Conservation (phyloP, 1,284 basidiomycete species). For the Cutaneotrichosporon mucoides region DNA sequence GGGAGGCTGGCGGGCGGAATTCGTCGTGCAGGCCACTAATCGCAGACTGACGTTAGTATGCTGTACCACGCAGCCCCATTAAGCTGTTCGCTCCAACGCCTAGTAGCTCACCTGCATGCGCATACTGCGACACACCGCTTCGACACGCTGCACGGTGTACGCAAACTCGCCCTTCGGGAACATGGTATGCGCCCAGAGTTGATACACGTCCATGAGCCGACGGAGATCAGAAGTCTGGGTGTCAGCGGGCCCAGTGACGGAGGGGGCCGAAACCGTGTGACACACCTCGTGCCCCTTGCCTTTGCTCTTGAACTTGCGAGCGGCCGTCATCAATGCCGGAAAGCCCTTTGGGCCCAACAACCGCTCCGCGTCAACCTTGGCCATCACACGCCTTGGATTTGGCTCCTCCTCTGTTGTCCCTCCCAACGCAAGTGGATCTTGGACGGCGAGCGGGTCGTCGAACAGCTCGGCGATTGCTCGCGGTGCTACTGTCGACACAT, state of each 20-base stretch:
- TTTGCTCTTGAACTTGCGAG: constrained; percentile 68
- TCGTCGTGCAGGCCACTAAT: constrained; percentile 53
- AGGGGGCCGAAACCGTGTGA: neutral
- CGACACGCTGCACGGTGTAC: constrained; percentile 74
- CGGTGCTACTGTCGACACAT: neutral
- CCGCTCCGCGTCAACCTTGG: constrained; percentile 66
- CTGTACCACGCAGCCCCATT: too few species aligned
- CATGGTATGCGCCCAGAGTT: constrained; percentile 86
- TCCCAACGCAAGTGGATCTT: constrained; percentile 9
- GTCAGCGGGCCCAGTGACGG: neutral
- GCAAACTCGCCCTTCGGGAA: constrained; percentile 79
- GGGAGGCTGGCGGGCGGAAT: constrained; percentile 54
- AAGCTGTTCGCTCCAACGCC: neutral
- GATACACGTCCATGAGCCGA: constrained; percentile 72
- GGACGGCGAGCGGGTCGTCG: constrained; percentile 11
- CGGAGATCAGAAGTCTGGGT: constrained; percentile 68
- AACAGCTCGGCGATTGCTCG: constrained; percentile 2
- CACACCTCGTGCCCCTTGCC: constrained; percentile 86
- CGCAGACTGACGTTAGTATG: constrained; percentile 45
- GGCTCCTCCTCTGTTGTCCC: constrained; percentile 32
- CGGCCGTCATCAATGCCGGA: constrained; percentile 65
- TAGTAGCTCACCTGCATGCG: constrained; percentile 68
- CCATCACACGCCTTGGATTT: constrained; percentile 56
- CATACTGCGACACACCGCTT: constrained; percentile 76
- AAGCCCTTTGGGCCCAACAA: constrained; percentile 70